phyloP scores from a whole-genome alignment of 1,284 basidiomycete genomes.

The Boletus austroedulis region DNA sequence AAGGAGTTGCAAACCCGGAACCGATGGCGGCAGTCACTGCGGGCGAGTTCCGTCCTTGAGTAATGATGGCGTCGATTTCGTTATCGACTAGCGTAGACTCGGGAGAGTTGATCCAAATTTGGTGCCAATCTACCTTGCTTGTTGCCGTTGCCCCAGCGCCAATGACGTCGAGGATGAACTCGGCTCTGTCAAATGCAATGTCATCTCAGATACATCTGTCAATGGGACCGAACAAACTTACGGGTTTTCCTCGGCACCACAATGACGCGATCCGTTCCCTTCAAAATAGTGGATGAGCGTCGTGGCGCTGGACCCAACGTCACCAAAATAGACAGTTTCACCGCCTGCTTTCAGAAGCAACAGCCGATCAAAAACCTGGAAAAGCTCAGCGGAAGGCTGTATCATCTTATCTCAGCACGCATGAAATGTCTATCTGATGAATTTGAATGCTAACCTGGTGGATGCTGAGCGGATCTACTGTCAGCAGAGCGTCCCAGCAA shows the following conservation, averaged over 20 bases:
- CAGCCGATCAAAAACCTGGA: conserved; percentile 64
- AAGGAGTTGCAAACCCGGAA: conserved; percentile 52
- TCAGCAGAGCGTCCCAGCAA: neutral
- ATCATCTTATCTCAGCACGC: conserved; percentile 33
- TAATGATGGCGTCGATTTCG: conserved; percentile 42
- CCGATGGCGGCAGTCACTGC: conserved; percentile 35
- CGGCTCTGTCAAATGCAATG: conserved; percentile 44
- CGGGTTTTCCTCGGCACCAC: conserved; percentile 45
- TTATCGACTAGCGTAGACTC: conserved; percentile 36
- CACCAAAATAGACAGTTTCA: conserved; percentile 76
- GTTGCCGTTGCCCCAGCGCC: conserved; percentile 60
- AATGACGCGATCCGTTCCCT: conserved; percentile 50
- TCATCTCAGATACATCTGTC: neutral
- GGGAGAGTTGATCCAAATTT: conserved; percentile 43
- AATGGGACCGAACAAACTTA: conserved; percentile 5
- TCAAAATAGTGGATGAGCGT: conserved; percentile 71
- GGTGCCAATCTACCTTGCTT: conserved; percentile 46
- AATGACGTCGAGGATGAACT: conserved; percentile 69
- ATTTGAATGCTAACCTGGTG: conserved; percentile 21
- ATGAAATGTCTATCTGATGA: neutral
- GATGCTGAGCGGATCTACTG: conserved; percentile 10
- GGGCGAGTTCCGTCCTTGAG: conserved; percentile 37
- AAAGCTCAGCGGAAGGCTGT: conserved; percentile 69
- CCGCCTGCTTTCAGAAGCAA: conserved; percentile 66
- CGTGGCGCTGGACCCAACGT: conserved; percentile 58